Evolutionary conservation across 23 red algal genomes (phyloP), one percentile per base, ranked within the genome.

Genomic region (Agarophyton chilense): DNA sequence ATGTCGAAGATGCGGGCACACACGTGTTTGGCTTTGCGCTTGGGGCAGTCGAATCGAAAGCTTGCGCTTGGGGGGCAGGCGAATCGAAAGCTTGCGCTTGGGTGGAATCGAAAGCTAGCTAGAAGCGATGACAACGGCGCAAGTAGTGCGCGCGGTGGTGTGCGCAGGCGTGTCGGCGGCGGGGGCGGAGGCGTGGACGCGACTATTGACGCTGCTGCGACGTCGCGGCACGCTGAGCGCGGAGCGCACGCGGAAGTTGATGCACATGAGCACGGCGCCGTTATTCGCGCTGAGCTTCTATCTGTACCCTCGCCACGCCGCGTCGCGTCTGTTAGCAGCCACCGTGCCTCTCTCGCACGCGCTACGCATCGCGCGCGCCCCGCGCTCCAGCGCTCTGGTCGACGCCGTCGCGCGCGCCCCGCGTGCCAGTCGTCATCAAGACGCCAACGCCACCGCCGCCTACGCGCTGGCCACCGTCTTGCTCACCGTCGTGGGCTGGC

Each of bases 251-350:
- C 74, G 88, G 19, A 82, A 82, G 76, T 60, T 91, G 16, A 68
- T 75, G 54, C 88, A 91, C 63, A 45, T 82, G 0, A 82, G 52
- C 26, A 82, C 88, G 31, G 88, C 88, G n/a, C 88, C 88, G 22
- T 40, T 91, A 31, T 91, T 91, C 64, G 33, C 62, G 24, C 46
- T 55, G 49, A 91, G 76, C 16, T 39, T 13, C 18, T 42, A 75
- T 17, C 61, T 91, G 56, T 91, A 91, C 45, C 49, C 88, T 13
- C 16, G 36, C 8, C 43, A 52, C 45, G 28, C 76, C 24, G 19
- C 35, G 35, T 54, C 88, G 38, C 88, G 76, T 10, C 38, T 67
- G 22, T 19, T 91, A 9, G 88, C 88, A 0, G 74, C 74, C 21
- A n/a, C 34, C 22, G 88, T 91, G 42, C 88, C 88, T 17, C 77